Evolutionary conservation across 345 rosid species (phyloP).

Genomic region (Salix exigua): DNA sequence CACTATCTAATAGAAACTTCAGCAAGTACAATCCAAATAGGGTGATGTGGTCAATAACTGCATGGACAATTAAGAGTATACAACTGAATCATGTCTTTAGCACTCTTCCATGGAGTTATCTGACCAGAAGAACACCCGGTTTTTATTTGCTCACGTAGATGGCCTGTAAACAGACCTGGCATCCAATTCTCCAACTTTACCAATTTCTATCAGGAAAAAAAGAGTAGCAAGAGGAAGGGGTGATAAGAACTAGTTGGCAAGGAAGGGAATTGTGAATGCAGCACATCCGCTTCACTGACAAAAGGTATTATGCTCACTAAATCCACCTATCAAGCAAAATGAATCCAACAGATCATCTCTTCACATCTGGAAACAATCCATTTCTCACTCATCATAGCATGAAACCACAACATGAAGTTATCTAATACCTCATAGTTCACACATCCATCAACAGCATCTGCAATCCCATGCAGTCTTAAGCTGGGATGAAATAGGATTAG

Average conservation of each 20-base stretch:
- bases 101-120: not conserved
- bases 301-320: not conserved
- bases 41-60: not conserved
- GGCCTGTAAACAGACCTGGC: not conserved
- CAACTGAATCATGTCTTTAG: not conserved
- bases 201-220: not conserved
- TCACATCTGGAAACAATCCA: not conserved
- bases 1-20: not conserved
- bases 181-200: not conserved
- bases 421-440: not conserved
- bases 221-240: not conserved
- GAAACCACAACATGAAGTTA: not conserved
- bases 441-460: not conserved
- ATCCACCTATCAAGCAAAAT: not conserved
- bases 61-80: not conserved
- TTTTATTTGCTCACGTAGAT: not conserved
- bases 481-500: not conserved
- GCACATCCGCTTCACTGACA: not conserved
- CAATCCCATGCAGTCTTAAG: not conserved
- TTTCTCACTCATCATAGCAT: not conserved
- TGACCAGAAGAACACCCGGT: not conserved
- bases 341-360: not conserved
- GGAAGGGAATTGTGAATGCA: not conserved
- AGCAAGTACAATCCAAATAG: not conserved
- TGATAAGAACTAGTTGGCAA: not conserved